A percentile compares a stretch with the other conserved stretches of the same genome.
Evolutionary conservation across 805 yeast genomes (phyloP).

Genomic region (Lipomyces sp.): DNA sequence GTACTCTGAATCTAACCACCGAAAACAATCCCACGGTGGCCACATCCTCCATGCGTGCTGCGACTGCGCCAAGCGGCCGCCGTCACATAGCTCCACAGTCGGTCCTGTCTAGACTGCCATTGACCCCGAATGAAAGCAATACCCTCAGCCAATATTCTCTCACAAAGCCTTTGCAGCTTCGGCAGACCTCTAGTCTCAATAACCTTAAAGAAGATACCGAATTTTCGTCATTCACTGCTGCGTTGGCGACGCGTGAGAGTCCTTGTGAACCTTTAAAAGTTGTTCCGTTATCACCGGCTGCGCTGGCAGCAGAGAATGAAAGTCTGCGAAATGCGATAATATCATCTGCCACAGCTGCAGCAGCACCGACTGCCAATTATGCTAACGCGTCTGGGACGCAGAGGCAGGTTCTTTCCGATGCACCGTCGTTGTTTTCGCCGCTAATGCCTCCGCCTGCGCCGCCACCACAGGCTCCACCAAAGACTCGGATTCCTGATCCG

Average conservation of each 20-base stretch:
- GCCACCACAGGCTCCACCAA: slow-evolving; percentile 7
- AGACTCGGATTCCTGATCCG: slow-evolving; percentile 24
- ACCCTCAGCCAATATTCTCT: not conserved
- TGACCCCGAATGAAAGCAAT: not conserved
- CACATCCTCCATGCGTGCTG: not conserved
- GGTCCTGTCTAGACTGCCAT: not conserved
- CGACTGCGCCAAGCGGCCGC: not conserved
- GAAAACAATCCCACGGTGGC: not conserved
- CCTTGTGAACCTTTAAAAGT: not conserved
- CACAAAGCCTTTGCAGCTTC: slow-evolving; percentile 7
- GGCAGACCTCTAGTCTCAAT: slow-evolving; percentile 6
- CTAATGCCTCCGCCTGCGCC: slow-evolving; percentile 7
- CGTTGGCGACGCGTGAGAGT: not conserved
- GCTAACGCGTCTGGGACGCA: not conserved
- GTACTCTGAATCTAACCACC: not conserved
- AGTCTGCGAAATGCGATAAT: not conserved
- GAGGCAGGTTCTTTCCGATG: not conserved
- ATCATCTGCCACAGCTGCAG: not conserved
- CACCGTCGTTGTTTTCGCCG: not conserved
- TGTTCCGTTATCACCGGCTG: not conserved
- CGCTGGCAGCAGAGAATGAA: slow-evolving; percentile 1
- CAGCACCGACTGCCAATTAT: not conserved
- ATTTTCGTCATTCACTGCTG: slow-evolving; percentile 3
- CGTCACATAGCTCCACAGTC: not conserved
- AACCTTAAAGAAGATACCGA: not conserved